Base-by-base conservation (phyloP, 139 green algal species). In the Protoeuglena noctilucae region DNA sequence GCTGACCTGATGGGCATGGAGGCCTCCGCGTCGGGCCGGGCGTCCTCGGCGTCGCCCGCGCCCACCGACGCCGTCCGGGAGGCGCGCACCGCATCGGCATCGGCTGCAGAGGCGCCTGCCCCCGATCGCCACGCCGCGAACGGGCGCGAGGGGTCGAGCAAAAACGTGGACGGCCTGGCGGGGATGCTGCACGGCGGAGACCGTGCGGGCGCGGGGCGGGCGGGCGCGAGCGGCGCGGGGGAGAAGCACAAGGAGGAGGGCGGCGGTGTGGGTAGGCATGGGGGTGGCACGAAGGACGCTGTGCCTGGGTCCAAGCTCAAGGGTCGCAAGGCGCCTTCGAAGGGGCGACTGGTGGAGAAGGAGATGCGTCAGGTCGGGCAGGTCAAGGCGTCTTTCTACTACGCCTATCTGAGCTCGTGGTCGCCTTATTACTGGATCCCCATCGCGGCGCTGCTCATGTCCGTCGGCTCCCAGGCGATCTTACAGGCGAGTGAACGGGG, bases 301-400 rank as follows among this genome's bases (percentile, higher is more conserved):
- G 3, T 65, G 68, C 50, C 14, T 46, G 69, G 23, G 12, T 25
- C 18, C 49, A 72, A 2, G 66, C n/a, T n/a, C n/a, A n/a, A n/a
- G n/a, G 67, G 34, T 63, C 69, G 29, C 51, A 69, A 57, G 84
- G 82, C 57, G 82, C 45, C n/a, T 86, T 74, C 47, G 57, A 80
- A 19, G 67, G 89, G 28, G n/a, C n/a, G n/a, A n/a, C 70, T 93
- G 46, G 40, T 69, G 40, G 46, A 57, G 1, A 61, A 68, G 45
- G 51, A 41, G 1, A 46, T 34, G 18, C 74, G 74, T 60, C 63
- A 72, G 52, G 40, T 53, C 18, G 58, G 67, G 26, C 56, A 65
- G 39, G 51, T 63, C 1, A 34, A 12, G 21, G 39, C 23, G 22
- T 26, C 28, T 1, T 48, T 74, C 19, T 74, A 74, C 57, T 59